phyloP scores from a whole-genome alignment of 208 protist species.

The Wallacemonas sp. region DNA sequence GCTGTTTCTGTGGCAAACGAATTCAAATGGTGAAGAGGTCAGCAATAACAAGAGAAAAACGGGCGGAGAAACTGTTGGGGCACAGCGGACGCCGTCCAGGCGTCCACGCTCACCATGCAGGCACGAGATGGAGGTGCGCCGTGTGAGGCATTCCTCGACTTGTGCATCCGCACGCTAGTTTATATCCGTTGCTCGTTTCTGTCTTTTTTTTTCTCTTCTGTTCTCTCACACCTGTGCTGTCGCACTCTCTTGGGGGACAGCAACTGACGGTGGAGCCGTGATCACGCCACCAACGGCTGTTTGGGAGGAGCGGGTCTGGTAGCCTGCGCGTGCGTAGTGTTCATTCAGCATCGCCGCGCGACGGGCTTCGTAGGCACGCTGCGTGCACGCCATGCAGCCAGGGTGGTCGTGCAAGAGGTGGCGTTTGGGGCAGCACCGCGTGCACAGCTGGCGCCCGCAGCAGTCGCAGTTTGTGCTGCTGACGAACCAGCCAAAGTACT shows the following conservation, averaged over 20 bases:
- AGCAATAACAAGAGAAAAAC: no score
- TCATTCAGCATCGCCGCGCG: conserved; percentile 41
- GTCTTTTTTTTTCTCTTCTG: neutral
- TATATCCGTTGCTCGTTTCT: neutral
- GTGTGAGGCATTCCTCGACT: conserved; percentile 2
- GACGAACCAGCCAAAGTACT: conserved; percentile 66
- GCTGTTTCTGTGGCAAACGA: no score
- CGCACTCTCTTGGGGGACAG: neutral
- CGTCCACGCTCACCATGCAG: neutral
- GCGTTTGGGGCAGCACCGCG: conserved; percentile 65
- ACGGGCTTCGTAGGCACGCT: conserved; percentile 44
- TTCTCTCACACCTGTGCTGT: neutral
- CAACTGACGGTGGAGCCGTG: neutral
- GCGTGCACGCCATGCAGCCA: conserved; percentile 65
- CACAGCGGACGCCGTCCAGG: no score
- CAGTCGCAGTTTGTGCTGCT: conserved; percentile 79
- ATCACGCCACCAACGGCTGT: neutral
- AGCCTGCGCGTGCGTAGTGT: conserved; percentile 26
- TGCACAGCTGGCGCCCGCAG: conserved; percentile 79
- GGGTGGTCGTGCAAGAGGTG: conserved; percentile 71
- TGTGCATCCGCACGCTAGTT: no score
- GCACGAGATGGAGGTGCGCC: no score
- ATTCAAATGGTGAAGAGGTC: no score
- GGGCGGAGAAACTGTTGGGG: no score
- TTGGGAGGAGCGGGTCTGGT: neutral